Conservation (phyloP, 257 asterid species). For the Solanum corneliomulleri region DNA sequence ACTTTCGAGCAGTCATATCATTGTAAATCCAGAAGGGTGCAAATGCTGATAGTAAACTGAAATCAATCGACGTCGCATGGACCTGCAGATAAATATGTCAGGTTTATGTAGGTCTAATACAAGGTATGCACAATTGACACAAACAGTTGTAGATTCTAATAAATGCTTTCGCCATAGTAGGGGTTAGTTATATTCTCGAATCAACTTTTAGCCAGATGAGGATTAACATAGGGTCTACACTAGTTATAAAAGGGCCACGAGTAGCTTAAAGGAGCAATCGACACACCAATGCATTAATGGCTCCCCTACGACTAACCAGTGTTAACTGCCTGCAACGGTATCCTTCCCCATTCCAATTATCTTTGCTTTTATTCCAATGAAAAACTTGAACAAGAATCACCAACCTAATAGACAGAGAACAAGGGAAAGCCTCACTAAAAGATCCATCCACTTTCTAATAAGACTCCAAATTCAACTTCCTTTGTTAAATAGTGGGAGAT, state of each 20-base stretch:
- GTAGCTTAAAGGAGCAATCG: background rate
- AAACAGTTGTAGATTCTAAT: background rate
- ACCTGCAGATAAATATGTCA: slow-evolving; percentile 32
- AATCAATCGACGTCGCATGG: slow-evolving; percentile 57
- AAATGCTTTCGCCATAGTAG: background rate
- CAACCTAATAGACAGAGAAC: background rate
- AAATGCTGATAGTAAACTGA: slow-evolving; percentile 56
- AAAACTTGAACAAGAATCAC: background rate
- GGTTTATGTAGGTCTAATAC: background rate
- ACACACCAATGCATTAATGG: background rate
- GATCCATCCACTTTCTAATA: background rate
- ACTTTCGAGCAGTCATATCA: slow-evolving; percentile 73
- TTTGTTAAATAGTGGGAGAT: background rate
- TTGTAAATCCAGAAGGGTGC: slow-evolving; percentile 98
- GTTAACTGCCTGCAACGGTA: background rate
- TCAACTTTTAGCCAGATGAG: background rate
- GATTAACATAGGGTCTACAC: background rate
- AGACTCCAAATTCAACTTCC: background rate
- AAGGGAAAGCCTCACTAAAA: background rate
- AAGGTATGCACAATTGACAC: background rate
- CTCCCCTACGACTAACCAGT: background rate
- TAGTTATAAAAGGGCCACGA: background rate
- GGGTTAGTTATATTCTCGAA: background rate
- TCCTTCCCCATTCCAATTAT: background rate
- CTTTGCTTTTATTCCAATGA: background rate